A percentile compares a stretch with the other conserved stretches of the same genome.
These are phyloP conservation scores for Neurospora sp. DNA, from an alignment of 495 filamentous ascomycete species.

Conservation along the genomic window DNA sequence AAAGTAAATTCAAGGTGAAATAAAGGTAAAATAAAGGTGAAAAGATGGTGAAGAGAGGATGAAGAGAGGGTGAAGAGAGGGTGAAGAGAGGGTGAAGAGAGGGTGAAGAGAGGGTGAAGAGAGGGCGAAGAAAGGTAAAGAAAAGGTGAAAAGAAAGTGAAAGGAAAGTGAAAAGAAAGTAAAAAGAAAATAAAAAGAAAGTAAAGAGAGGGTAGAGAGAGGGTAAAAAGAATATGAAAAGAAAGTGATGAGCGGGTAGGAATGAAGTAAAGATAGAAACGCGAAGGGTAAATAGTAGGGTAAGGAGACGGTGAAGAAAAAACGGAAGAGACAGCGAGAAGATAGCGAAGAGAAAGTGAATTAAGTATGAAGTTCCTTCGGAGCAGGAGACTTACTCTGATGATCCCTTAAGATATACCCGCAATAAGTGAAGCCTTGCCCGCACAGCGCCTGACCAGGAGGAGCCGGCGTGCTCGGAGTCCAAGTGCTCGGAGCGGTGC, in stretches of 20 bases:
- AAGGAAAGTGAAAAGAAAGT: not conserved
- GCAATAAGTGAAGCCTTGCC: constrained; percentile 36
- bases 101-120: not conserved
- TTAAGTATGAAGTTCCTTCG: rapidly evolving
- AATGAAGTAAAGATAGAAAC: not conserved
- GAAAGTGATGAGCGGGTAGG: no score
- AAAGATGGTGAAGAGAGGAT: no score
- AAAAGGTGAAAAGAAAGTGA: no score
- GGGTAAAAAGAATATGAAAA: not conserved
- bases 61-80: not conserved
- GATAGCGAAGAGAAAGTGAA: no score
- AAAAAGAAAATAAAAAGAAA: not conserved
- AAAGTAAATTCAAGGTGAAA: not conserved
- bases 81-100: not conserved
- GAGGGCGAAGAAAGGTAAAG: no score
- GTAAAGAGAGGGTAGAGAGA: not conserved
- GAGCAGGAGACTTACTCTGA: constrained; percentile 20
- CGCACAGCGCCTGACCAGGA: constrained; percentile 18
- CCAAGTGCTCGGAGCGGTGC: not conserved
- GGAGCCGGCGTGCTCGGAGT: constrained; percentile 6
- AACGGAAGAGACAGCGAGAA: no score
- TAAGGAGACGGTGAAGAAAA: not conserved
- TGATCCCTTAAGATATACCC: constrained; percentile 32
- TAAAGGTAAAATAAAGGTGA: not conserved
- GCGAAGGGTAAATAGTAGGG: not conserved